Percentiles rank a stretch among this genome's conserved stretches.
Conservation (phyloP, 2,329 filamentous ascomycete genomes). For the Pseudopithomyces chartarum region DNA sequence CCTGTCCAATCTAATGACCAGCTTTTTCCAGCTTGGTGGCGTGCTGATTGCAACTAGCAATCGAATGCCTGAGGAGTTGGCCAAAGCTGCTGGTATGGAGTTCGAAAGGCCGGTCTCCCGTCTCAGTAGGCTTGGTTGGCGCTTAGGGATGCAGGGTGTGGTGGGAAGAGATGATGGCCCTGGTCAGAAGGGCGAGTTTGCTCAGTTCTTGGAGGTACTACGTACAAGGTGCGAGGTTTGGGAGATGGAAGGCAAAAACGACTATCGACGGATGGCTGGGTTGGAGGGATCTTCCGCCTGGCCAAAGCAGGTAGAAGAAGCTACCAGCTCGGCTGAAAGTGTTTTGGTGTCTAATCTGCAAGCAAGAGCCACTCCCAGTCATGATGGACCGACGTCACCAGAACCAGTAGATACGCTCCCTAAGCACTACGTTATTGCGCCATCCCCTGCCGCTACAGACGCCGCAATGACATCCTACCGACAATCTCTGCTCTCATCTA, state of each 20-base stretch:
- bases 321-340: not conserved
- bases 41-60: constrained; percentile 82
- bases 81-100: constrained; percentile 73
- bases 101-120: constrained; percentile 62
- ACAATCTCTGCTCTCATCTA: constrained; percentile 21
- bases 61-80: constrained; percentile 80
- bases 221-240: constrained; percentile 81
- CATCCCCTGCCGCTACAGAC: constrained; percentile 22
- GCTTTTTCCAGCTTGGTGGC: constrained; percentile 81
- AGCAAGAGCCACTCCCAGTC: not conserved
- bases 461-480: constrained; percentile 14
- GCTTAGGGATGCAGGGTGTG: constrained; percentile 56
- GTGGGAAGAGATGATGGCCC: constrained; percentile 42
- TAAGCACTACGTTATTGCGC: constrained; percentile 42
- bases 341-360: not conserved
- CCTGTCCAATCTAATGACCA: constrained; percentile 75
- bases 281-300: constrained; percentile 1
- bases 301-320: not conserved
- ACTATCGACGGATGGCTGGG: constrained; percentile 64
- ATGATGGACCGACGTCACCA: not conserved
- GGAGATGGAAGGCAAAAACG: constrained; percentile 77
- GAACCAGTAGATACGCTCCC: constrained; percentile 23
- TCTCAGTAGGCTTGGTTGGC: constrained; percentile 39
- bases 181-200: constrained; percentile 69
- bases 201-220: constrained; percentile 74